Evolutionary conservation across 305 asterid genomes (phyloP).

Genomic region (Solanum aculeatissimum): DNA sequence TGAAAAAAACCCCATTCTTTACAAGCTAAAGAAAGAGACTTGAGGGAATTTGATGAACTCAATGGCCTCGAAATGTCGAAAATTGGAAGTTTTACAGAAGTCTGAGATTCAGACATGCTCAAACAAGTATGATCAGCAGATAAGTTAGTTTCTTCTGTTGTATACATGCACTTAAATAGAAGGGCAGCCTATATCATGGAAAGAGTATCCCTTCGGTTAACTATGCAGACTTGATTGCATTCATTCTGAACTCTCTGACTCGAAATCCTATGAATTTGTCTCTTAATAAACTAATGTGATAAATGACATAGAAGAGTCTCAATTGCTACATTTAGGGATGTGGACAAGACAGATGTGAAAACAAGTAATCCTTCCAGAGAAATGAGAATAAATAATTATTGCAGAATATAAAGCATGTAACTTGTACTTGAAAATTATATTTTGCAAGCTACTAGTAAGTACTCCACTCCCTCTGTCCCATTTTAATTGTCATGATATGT

Average conservation of each 20-base stretch:
- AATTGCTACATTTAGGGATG: slow-evolving; percentile 1
- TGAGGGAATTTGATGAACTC: slow-evolving; percentile 24
- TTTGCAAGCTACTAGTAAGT: slow-evolving; percentile 1
- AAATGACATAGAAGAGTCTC: slow-evolving; percentile 17
- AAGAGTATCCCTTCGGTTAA: not conserved
- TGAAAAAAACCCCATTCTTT: slow-evolving; percentile 67
- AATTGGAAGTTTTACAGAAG: slow-evolving; percentile 38
- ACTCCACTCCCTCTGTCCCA: too few relatives aligned
- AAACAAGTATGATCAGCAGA: not conserved
- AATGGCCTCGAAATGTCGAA: slow-evolving; percentile 57
- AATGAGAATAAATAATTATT: slow-evolving; percentile 14
- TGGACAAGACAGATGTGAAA: slow-evolving; percentile 5
- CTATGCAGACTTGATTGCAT: not conserved
- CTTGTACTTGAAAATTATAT: not conserved
- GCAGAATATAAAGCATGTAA: slow-evolving; percentile 2
- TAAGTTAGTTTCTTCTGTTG: not conserved
- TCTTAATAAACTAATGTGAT: not conserved
- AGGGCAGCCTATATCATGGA: not conserved
- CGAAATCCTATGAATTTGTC: not conserved
- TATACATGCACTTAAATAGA: not conserved
- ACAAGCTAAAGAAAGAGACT: slow-evolving; percentile 55
- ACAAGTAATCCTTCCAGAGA: slow-evolving; percentile 3
- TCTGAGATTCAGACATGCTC: slow-evolving; percentile 27
- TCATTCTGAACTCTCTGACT: not conserved
- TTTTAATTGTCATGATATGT: too few relatives aligned